Conservation (phyloP, 257 asterid genomes). For the Dorcoceras hygrometricum region DNA sequence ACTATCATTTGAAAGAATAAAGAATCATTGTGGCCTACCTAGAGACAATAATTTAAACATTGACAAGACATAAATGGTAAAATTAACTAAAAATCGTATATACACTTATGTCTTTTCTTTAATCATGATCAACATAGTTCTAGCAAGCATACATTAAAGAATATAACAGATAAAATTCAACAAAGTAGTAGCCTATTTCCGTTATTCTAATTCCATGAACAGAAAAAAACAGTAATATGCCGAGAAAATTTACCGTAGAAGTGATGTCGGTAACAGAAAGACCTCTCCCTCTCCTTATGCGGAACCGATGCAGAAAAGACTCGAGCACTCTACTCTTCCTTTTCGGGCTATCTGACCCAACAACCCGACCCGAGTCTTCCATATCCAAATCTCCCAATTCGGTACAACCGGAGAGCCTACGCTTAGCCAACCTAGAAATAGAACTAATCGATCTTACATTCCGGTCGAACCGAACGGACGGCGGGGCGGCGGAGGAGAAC, state of each 20-base stretch:
- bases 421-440: constrained; percentile 56
- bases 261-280: constrained; percentile 82
- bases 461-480: constrained; percentile 29
- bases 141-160: too few species aligned
- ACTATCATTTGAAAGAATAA: background rate
- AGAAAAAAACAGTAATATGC: too few species aligned
- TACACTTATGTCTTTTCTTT: too few species aligned
- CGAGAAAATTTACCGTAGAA: constrained; percentile 46
- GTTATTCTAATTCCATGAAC: too few species aligned
- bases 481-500: constrained; percentile 35
- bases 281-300: constrained; percentile 66
- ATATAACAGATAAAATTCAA: too few species aligned
- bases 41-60: too few species aligned
- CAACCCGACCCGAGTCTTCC: constrained; percentile 52
- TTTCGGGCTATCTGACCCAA: constrained; percentile 27
- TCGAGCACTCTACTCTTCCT: constrained; percentile 33
- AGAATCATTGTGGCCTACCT: too few species aligned
- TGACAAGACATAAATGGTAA: too few species aligned
- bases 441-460: constrained; percentile 47
- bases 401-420: constrained; percentile 48
- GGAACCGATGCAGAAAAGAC: constrained; percentile 58
- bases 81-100: too few species aligned
- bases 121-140: too few species aligned
- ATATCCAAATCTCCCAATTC: constrained; percentile 47
- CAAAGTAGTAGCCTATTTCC: too few species aligned